Base-by-base conservation (phyloP, 2,329 filamentous ascomycete genomes). In the Aspergillus brunneoviolaceus region DNA sequence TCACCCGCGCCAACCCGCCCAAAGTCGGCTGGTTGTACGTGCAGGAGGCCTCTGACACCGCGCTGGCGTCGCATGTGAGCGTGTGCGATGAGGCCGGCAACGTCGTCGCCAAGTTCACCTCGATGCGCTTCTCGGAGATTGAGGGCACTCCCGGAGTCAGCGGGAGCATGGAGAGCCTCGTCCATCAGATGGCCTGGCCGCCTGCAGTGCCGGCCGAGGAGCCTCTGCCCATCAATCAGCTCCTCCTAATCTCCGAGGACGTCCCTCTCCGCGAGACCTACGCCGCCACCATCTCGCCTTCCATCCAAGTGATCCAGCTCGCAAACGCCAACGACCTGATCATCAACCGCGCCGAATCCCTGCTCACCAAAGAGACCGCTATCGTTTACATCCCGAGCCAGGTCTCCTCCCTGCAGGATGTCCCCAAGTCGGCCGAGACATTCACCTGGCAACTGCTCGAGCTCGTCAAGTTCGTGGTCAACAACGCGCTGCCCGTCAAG, bases 61-160 rank as follows among this genome's bases (percentile, higher is more conserved):
- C 14, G 39, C 39, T 45, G 39, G 16, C 39, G 14, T 45, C 14
- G 39, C 14, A n/a, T 45, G 39, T 78, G 52, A 65, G 61, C 35
- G 58, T 76, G 10, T 50, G 68, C 2, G 65, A 65, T 54, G 67
- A 72, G 21, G 31, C 64, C 3, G 77, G 77, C 2, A 49, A 67
- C 1, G 56, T 73, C 3, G 55, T 79, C 1, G 69, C 69, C 1
- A 71, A 71, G 54, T 67, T 80, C 42, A 61, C 64, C 16, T 67
- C 65, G 0, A 77, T 80, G 74, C 65, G 69, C 3, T 79, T 79
- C 57, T 72, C 78, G 5, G 75, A 76, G 49, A 69, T 80, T n/a
- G 77, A 79, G 53, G 74, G 69, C 5, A 66, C 66, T 0, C 48
- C 69, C 0, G 66, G 63, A 2, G 58, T 55, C 3, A 70, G 64